These are phyloP conservation scores for Hymenotorrendiella dingleyae DNA, from an alignment of 2,329 filamentous ascomycete genomes.

Conservation along the genomic window DNA sequence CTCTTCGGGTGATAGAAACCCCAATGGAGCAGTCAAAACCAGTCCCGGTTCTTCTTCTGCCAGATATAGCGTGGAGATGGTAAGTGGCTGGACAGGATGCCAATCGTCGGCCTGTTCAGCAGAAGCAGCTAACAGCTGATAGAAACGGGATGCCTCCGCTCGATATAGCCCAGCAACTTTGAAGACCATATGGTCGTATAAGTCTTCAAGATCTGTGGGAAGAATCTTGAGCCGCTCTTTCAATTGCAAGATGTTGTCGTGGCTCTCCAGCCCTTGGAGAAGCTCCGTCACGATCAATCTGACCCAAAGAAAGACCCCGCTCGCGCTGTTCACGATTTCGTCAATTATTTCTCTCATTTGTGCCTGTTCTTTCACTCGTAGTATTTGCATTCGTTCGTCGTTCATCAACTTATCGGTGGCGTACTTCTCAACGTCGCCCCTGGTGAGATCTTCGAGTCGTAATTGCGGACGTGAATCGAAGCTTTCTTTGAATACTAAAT, in stretches of 20 bases:
- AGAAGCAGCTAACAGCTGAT: neutral
- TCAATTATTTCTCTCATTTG: neutral
- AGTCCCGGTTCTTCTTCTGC: neutral
- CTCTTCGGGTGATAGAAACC: neutral
- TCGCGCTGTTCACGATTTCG: constrained; percentile 11
- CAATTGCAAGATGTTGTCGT: neutral
- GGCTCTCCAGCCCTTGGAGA: neutral
- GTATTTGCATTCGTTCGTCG: neutral
- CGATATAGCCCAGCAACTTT: neutral
- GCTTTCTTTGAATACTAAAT: constrained; percentile 19
- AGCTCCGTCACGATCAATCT: constrained; percentile 16
- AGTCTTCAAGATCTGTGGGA: neutral
- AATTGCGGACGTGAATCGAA: constrained; percentile 14
- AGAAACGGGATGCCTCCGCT: neutral
- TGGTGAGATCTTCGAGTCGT: constrained; percentile 22
- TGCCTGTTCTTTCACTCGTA: neutral
- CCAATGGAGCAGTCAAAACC: neutral
- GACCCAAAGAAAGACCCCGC: constrained; percentile 25
- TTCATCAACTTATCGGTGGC: constrained; percentile 12
- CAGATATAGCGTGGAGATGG: neutral
- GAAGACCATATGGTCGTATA: constrained; percentile 4
- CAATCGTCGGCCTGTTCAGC: neutral
- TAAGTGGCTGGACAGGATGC: neutral
- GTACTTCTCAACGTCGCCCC: constrained; percentile 19
- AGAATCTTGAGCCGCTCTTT: neutral